Percentiles rank a stretch among this genome's conserved stretches.
Conservation (phyloP, 192 early-diverging fungal species). For the Coemansia sp. region DNA sequence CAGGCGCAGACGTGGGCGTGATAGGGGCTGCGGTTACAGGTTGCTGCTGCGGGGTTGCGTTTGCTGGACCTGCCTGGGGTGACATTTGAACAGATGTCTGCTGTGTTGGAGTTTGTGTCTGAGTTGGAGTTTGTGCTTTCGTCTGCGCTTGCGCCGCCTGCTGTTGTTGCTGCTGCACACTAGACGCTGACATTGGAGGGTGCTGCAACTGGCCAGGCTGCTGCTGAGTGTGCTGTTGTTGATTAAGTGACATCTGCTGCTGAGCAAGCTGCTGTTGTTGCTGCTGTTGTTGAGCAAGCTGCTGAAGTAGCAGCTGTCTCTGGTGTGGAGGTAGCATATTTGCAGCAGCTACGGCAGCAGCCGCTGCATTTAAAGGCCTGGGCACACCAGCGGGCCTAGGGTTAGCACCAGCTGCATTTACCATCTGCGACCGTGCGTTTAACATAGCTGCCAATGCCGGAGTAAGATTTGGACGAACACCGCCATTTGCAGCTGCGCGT, state of each 20-base stretch:
- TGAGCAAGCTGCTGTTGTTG: constrained; percentile 10
- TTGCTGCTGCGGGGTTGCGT: constrained; percentile 7
- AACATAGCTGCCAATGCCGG: constrained; percentile 40
- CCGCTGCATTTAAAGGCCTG: constrained; percentile 17
- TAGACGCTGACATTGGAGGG: neutral
- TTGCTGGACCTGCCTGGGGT: constrained; percentile 8
- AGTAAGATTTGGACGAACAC: constrained; percentile 26
- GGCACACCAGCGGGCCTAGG: constrained; percentile 8
- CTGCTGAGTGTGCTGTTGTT: constrained; percentile 8
- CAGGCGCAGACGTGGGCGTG: neutral
- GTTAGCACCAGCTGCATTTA: constrained; percentile 11
- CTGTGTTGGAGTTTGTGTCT: too few species aligned
- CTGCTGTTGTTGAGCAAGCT: constrained; percentile 34
- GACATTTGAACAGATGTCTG: constrained; percentile 14
- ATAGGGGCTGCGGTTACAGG: constrained; percentile 1
- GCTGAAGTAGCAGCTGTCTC: constrained; percentile 35
- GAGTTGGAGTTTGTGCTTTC: too few species aligned
- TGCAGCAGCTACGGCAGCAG: constrained; percentile 14
- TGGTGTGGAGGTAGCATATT: constrained; percentile 39
- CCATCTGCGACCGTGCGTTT: constrained; percentile 33
- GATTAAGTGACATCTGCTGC: constrained; percentile 6
- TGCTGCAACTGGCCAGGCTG: constrained; percentile 20
- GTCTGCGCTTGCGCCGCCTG: neutral
- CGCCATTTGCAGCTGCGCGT: constrained; percentile 33
- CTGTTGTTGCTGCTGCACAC: neutral